Evolutionary conservation across 2,329 filamentous ascomycete genomes (phyloP).

Genomic region (Cadophora luteo-olivacea): DNA sequence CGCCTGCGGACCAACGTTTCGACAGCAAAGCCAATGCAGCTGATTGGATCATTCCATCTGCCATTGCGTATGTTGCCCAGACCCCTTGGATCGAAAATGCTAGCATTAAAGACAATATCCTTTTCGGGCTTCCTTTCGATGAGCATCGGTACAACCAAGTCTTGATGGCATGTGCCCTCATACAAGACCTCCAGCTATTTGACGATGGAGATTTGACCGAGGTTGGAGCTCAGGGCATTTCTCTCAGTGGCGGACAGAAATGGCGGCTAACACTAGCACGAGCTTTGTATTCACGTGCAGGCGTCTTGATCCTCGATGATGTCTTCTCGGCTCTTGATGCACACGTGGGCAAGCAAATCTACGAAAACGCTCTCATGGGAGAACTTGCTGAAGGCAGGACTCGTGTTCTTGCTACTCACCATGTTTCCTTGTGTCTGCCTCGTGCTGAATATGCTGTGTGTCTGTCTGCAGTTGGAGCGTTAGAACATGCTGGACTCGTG

Average conservation of each 20-base stretch:
- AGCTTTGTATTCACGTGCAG: constrained; percentile 77
- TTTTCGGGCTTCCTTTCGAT: constrained; percentile 75
- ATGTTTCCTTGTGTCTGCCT: constrained; percentile 72
- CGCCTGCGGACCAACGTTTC: constrained; percentile 49
- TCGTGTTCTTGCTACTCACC: constrained; percentile 79
- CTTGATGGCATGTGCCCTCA: constrained; percentile 72
- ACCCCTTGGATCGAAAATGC: constrained; percentile 87
- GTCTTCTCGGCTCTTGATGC: constrained; percentile 83
- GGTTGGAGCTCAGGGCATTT: constrained; percentile 83
- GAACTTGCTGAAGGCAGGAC: constrained; percentile 72
- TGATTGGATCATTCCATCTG: constrained; percentile 71
- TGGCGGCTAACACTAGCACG: constrained; percentile 81
- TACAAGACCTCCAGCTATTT: constrained; percentile 76
- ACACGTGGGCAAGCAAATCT: constrained; percentile 79
- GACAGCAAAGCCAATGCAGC: constrained; percentile 64
- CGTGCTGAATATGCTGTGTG: constrained; percentile 75
- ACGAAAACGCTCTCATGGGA: constrained; percentile 74
- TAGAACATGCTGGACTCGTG: constrained; percentile 27
- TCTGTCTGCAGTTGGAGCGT: constrained; percentile 47
- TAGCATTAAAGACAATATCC: constrained; percentile 75
- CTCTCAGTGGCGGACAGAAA: constrained; percentile 69
- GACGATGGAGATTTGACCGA: constrained; percentile 78
- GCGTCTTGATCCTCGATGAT: constrained; percentile 80
- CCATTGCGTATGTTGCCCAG: constrained; percentile 77
- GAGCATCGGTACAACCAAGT: constrained; percentile 71